phyloP scores from a whole-genome alignment of 257 asterid genomes.

The Fraxinus excelsior region DNA sequence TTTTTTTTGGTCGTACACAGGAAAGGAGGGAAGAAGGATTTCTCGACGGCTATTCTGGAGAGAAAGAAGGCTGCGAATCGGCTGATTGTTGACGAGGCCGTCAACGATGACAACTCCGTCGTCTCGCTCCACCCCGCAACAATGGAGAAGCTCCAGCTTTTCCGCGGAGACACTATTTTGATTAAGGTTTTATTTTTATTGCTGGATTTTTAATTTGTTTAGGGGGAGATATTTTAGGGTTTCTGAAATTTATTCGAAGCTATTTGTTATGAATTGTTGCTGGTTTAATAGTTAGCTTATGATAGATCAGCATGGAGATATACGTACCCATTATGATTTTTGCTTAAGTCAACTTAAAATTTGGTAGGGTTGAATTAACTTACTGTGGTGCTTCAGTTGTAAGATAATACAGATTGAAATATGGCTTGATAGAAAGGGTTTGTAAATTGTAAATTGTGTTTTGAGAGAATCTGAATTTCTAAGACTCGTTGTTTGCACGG shows the following conservation, averaged over 20 bases:
- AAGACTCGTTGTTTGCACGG: neutral
- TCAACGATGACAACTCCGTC: slow-evolving; percentile 26
- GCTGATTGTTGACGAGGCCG: slow-evolving; percentile 19
- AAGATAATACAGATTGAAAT: neutral
- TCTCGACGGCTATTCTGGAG: slow-evolving; percentile 23
- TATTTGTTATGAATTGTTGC: neutral
- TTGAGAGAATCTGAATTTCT: neutral
- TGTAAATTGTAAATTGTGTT: neutral
- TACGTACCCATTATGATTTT: neutral
- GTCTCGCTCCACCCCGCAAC: slow-evolving; percentile 21
- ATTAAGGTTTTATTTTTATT: slow-evolving; percentile 13
- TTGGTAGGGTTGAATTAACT: neutral
- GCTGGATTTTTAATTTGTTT: neutral
- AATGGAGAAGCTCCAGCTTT: slow-evolving; percentile 25
- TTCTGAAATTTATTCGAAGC: neutral
- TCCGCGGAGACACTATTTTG: slow-evolving; percentile 19
- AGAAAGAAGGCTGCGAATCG: slow-evolving; percentile 20
- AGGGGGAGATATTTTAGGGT: neutral
- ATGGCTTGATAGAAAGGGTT: neutral
- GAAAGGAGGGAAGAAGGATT: slow-evolving; percentile 20
- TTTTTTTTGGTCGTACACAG: neutral
- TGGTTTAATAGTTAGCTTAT: neutral
- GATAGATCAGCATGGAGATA: neutral
- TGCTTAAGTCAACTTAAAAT: neutral
- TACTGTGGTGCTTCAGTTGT: neutral